A percentile compares a stretch with the other conserved stretches of the same genome.
phyloP scores from a whole-genome alignment of 805 yeast species.

The Grigorovia humatica region DNA sequence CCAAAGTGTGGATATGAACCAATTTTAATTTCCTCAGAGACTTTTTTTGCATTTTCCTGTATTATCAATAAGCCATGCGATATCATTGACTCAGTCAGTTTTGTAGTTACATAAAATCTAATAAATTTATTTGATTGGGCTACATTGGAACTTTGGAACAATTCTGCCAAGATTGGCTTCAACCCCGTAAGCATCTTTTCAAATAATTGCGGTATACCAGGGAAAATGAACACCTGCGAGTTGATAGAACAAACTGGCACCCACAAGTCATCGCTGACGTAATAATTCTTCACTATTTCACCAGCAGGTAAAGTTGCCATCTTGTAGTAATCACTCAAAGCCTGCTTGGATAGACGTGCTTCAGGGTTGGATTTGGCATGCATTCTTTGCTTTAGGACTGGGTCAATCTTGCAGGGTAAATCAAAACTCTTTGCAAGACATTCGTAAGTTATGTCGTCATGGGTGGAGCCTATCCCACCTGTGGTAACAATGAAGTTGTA shows the following conservation, averaged over 20 bases:
- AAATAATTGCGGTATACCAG: constrained; percentile 78
- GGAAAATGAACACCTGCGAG: constrained; percentile 56
- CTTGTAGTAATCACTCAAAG: constrained; percentile 50
- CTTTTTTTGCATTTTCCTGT: constrained; percentile 34
- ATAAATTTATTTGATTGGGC: constrained; percentile 20
- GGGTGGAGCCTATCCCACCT: constrained; percentile 74
- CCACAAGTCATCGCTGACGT: constrained; percentile 52
- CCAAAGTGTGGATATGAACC: constrained; percentile 81
- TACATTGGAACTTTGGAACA: constrained; percentile 28
- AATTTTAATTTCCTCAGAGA: constrained; percentile 41
- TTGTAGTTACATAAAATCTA: constrained; percentile 54
- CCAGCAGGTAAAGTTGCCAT: constrained; percentile 74
- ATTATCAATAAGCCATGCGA: constrained; percentile 51
- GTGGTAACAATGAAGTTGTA: constrained; percentile 61
- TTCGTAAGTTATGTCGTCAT: constrained; percentile 79
- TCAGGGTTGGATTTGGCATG: constrained; percentile 33
- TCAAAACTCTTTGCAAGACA: constrained; percentile 57
- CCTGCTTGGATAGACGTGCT: constrained; percentile 31
- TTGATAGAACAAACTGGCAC: constrained; percentile 73
- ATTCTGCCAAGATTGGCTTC: constrained; percentile 29
- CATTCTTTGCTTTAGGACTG: constrained; percentile 54
- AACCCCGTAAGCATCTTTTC: constrained; percentile 39
- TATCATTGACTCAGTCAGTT: constrained; percentile 50
- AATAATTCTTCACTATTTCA: constrained; percentile 36
- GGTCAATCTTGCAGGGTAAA: constrained; percentile 41